Conservation (phyloP, 1,284 basidiomycete species). For the Cerioporus squamosus region DNA sequence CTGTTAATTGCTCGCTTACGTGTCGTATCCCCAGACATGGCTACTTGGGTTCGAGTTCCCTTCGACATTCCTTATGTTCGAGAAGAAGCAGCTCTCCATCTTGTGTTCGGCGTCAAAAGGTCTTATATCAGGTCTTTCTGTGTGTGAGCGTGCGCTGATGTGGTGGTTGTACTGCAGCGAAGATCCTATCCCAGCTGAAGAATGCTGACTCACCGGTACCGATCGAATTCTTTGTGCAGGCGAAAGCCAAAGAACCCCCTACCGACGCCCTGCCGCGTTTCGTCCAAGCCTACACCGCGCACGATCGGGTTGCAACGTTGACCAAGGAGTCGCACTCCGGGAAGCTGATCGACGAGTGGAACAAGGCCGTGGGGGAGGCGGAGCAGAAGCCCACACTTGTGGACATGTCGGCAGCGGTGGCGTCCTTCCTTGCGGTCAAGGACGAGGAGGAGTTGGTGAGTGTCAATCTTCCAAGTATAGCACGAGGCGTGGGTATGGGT, state of each 20-base stretch:
- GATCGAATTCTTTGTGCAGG: constrained; percentile 71
- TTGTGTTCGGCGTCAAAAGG: constrained; percentile 92
- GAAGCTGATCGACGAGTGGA: constrained; percentile 84
- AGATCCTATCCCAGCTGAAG: constrained; percentile 74
- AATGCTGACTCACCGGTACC: constrained; percentile 55
- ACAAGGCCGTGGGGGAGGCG: constrained; percentile 58
- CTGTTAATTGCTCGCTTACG: constrained; percentile 19
- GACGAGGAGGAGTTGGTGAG: constrained; percentile 90
- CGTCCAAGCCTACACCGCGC: constrained; percentile 55
- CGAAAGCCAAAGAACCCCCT: constrained; percentile 74
- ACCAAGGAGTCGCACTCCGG: constrained; percentile 81
- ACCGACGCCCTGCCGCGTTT: constrained; percentile 73
- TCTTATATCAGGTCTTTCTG: constrained; percentile 35
- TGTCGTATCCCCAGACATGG: constrained; percentile 71
- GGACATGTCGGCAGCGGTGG: constrained; percentile 81
- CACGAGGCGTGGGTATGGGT: no score
- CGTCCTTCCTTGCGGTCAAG: constrained; percentile 84
- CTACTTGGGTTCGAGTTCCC: constrained; percentile 97
- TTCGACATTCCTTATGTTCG: constrained; percentile 87
- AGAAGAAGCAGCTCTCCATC: constrained; percentile 77
- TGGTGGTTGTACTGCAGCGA: constrained; percentile 51
- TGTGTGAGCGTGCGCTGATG: constrained; percentile 16
- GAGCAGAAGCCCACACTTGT: constrained; percentile 69
- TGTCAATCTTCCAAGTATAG: constrained; percentile 11
- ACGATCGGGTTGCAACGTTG: constrained; percentile 70